A percentile compares a stretch with the other conserved stretches of the same genome.
Evolutionary conservation across 179 eudicot genomes (phyloP).

Genomic region (Pouteria campechiana): DNA sequence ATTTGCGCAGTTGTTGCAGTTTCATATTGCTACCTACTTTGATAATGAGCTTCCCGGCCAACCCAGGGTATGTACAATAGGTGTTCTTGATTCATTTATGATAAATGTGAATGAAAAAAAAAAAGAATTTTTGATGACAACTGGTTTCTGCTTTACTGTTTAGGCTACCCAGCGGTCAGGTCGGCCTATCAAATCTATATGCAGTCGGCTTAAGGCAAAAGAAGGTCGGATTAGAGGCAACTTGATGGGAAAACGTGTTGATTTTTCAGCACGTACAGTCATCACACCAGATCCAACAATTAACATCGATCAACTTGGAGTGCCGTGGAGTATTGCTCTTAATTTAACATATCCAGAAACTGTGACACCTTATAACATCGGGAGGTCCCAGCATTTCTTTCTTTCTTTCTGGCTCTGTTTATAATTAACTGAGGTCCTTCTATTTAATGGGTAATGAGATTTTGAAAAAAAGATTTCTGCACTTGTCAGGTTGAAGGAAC

Average conservation of each 20-base stretch:
- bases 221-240: constrained; percentile 51
- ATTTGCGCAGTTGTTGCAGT: constrained; percentile 40
- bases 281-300: constrained; percentile 49
- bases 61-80: constrained; percentile 42
- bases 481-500: constrained; percentile 40
- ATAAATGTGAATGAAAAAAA: too few species aligned
- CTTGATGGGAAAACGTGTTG: constrained; percentile 49
- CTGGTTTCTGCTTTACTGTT: too few species aligned
- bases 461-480: too few species aligned
- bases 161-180: constrained; percentile 53
- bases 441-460: not conserved
- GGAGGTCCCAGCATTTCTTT: constrained; percentile 14
- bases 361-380: constrained; percentile 46
- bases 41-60: constrained; percentile 52
- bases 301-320: constrained; percentile 44
- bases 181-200: constrained; percentile 42
- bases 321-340: constrained; percentile 55
- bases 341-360: constrained; percentile 50
- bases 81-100: too few species aligned
- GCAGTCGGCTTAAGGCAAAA: constrained; percentile 45
- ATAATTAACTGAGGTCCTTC: not conserved
- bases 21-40: constrained; percentile 50
- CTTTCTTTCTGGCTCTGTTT: not conserved
- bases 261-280: constrained; percentile 49
- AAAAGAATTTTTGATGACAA: too few species aligned